Base-by-base conservation (phyloP, 2,329 filamentous ascomycete genomes). In the Neofusicoccum kwambonambiense region DNA sequence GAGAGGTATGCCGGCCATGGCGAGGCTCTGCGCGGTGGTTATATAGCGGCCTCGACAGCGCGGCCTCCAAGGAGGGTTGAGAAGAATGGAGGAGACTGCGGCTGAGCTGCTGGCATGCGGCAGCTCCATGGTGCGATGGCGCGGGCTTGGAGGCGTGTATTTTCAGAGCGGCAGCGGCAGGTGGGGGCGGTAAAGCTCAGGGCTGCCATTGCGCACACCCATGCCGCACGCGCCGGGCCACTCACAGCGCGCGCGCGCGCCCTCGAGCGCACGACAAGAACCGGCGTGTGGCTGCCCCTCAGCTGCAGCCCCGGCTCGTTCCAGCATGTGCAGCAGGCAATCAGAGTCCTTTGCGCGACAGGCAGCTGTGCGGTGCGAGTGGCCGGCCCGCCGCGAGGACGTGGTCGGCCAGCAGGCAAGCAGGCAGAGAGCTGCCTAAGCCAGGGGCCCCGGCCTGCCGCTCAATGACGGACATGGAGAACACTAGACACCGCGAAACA, bases 91-190 rank as follows among this genome's bases (percentile, higher is more conserved):
- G 39, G 56, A 44, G 19, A 47, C 54, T 65, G 63, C 63, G 63
- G 63, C 63, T 65, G 63, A 65, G 45, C 34, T 52, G 49, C 37
- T 35, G 27, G 62, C 41, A 58, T 41, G 44, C 54, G 39, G 50
- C 37, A 65, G 63, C 63, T 57, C 44, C 62, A 64, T 64, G 62
- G 62, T 64, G 62, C 62, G 62, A 52, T 52, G 61, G 49, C 45
- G 61, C 61, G 39, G 49, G 61, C 62, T 64, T 57, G 50, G 62
- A 64, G 50, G 51, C 51, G 62, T 50, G 58, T 57, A 64, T 64
- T 64, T 64, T 51, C 62, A 58, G 62, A 58, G 19, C 37, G 35
- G 35, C 34, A 39, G 11, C 49, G 27, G 27, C 27, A n/a, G 62
- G 62, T 64, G 62, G 62, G 62, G 62, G 62, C 62, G 62, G 62